phyloP scores from a whole-genome alignment of 2,329 filamentous ascomycete genomes.

The Helotiales sp. region DNA sequence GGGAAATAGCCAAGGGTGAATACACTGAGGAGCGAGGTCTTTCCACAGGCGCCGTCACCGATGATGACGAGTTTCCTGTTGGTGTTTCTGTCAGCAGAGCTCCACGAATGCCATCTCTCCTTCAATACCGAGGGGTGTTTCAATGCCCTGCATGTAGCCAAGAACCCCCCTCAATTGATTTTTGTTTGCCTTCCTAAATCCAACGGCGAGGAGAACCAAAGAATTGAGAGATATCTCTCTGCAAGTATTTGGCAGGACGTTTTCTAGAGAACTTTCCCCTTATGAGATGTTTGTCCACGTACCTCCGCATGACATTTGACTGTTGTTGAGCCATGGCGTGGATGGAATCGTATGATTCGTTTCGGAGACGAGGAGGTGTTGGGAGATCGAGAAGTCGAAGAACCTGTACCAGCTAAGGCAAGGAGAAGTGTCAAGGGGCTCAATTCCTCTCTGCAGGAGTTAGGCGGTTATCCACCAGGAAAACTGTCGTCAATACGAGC shows the following conservation, averaged over 20 bases:
- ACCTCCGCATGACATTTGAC: constrained; percentile 53
- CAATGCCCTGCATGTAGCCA: constrained; percentile 1
- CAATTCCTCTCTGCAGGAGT: constrained; percentile 11
- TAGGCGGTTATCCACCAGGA: constrained; percentile 16
- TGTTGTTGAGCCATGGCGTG: constrained; percentile 42
- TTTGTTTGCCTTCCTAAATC: background rate
- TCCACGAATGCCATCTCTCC: background rate
- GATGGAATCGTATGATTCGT: constrained; percentile 22
- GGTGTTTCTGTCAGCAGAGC: background rate
- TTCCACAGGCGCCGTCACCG: constrained; percentile 95
- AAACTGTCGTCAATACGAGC: constrained; percentile 36
- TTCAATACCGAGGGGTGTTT: background rate
- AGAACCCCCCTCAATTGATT: background rate
- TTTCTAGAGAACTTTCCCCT: background rate
- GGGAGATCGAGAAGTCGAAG: constrained; percentile 16
- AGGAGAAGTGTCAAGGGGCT: constrained; percentile 19
- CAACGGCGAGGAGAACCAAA: background rate
- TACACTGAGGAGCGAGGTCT: constrained; percentile 95
- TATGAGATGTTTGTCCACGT: constrained; percentile 26
- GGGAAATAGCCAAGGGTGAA: constrained; percentile 98
- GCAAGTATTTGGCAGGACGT: background rate
- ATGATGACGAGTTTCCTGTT: constrained; percentile 94
- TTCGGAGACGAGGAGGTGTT: constrained; percentile 5
- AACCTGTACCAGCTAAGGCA: constrained; percentile 36
- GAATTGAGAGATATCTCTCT: background rate